phyloP scores from a whole-genome alignment of 1,284 basidiomycete species.

The Cryptococcus deneoformans region DNA sequence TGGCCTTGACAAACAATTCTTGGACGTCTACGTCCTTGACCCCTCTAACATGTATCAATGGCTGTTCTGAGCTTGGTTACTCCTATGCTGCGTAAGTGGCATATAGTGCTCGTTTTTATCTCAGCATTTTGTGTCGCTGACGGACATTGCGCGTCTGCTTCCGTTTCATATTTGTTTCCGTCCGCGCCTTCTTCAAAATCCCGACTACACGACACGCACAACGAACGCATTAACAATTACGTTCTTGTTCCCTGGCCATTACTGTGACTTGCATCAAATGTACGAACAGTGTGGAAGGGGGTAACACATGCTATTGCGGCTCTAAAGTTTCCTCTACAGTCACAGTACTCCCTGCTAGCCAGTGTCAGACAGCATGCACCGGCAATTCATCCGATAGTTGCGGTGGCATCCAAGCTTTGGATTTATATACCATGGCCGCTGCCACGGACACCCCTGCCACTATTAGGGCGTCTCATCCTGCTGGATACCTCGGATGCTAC shows the following conservation, averaged over 20 bases:
- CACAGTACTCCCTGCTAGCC: neutral
- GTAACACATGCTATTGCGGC: constrained; percentile 3
- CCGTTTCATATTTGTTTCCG: too few species aligned
- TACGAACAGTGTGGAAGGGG: neutral
- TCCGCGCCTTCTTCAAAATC: too few species aligned
- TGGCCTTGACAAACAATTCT: constrained; percentile 14
- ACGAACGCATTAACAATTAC: too few species aligned
- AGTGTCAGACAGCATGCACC: neutral
- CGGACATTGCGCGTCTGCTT: too few species aligned
- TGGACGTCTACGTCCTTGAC: constrained; percentile 18
- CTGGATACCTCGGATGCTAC: constrained; percentile 18
- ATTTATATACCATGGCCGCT: neutral
- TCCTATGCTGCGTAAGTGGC: constrained; percentile 13
- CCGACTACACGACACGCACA: too few species aligned
- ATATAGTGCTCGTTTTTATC: too few species aligned
- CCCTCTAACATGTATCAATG: constrained; percentile 20
- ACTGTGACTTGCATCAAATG: too few species aligned
- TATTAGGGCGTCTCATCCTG: constrained; percentile 6
- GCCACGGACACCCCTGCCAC: neutral
- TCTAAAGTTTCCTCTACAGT: neutral
- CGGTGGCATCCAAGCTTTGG: constrained; percentile 3
- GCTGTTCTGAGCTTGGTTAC: constrained; percentile 28
- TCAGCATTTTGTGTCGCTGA: neutral
- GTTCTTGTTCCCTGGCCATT: too few species aligned
- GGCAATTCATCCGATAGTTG: constrained; percentile 3